Percentiles rank a stretch among this genome's conserved stretches.
Evolutionary conservation across 495 filamentous ascomycete species (phyloP).

Genomic region (Hamigera avellanea): DNA sequence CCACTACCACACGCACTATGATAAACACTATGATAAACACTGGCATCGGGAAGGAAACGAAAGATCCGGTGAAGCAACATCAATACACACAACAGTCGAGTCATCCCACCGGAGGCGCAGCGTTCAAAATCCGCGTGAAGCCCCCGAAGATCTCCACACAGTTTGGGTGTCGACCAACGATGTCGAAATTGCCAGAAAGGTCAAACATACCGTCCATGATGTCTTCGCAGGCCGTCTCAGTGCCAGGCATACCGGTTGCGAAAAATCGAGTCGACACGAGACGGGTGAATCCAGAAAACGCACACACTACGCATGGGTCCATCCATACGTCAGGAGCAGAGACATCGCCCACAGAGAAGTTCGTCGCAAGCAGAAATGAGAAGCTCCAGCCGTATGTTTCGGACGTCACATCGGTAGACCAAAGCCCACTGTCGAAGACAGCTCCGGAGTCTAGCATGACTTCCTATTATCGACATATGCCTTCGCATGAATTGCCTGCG

Average conservation of each 20-base stretch:
- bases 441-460: background rate
- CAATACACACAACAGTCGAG: conserved; percentile 1
- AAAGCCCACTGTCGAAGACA: background rate
- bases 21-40: conserved; percentile 14
- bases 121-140: conserved; percentile 10
- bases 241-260: conserved; percentile 4
- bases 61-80: no score
- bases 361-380: no score
- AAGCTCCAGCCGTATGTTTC: no score
- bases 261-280: conserved; percentile 5
- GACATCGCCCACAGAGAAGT: conserved; percentile 7
- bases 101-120: background rate
- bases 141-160: conserved; percentile 19
- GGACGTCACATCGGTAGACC: background rate
- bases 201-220: conserved; percentile 12
- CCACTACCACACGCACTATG: conserved; percentile 34
- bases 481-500: no score
- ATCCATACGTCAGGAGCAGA: conserved; percentile 27
- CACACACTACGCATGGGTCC: conserved; percentile 27
- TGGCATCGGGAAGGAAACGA: no score
- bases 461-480: no score
- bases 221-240: conserved; percentile 10
- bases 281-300: conserved; percentile 6
- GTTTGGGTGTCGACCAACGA: conserved; percentile 19
- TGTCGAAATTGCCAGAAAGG: conserved; percentile 13